Conservation (phyloP, 2,329 filamentous ascomycete species). For the Penicillium sp. region DNA sequence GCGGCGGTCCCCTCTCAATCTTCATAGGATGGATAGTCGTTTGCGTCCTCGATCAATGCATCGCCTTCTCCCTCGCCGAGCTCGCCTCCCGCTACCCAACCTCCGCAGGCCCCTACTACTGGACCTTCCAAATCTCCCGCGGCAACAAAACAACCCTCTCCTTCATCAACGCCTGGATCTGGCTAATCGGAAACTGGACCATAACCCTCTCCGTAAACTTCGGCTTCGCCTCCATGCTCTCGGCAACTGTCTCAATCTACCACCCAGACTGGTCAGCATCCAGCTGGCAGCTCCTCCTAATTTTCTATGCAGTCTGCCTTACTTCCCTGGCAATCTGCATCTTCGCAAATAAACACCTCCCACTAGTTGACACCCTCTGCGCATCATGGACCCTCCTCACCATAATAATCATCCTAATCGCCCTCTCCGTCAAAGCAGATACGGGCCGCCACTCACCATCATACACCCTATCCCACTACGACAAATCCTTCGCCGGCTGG, state of each 20-base stretch:
- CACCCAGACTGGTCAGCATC: slow-evolving; percentile 54
- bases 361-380: slow-evolving; percentile 60
- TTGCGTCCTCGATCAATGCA: slow-evolving; percentile 54
- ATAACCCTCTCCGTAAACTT: slow-evolving; percentile 57
- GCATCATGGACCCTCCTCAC: slow-evolving; percentile 56
- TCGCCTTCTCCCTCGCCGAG: slow-evolving; percentile 54
- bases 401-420: slow-evolving; percentile 59
- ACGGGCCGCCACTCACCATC: slow-evolving; percentile 53
- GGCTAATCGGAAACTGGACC: slow-evolving; percentile 55
- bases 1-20: slow-evolving; percentile 54
- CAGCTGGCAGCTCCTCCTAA: slow-evolving; percentile 67
- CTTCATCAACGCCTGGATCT: slow-evolving; percentile 56
- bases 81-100: slow-evolving; percentile 55
- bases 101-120: slow-evolving; percentile 55
- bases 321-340: slow-evolving; percentile 65
- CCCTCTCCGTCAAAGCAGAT: slow-evolving; percentile 55
- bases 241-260: slow-evolving; percentile 55
- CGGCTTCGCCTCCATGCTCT: slow-evolving; percentile 56
- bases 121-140: slow-evolving; percentile 52
- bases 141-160: slow-evolving; percentile 49
- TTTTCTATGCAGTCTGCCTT: slow-evolving; percentile 69
- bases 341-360: slow-evolving; percentile 67
- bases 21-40: slow-evolving; percentile 60
- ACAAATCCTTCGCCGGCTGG: slow-evolving; percentile 58
- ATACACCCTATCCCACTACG: slow-evolving; percentile 58